Conservation (phyloP, 306 rosid genomes). For the Canavalia ensiformis region DNA sequence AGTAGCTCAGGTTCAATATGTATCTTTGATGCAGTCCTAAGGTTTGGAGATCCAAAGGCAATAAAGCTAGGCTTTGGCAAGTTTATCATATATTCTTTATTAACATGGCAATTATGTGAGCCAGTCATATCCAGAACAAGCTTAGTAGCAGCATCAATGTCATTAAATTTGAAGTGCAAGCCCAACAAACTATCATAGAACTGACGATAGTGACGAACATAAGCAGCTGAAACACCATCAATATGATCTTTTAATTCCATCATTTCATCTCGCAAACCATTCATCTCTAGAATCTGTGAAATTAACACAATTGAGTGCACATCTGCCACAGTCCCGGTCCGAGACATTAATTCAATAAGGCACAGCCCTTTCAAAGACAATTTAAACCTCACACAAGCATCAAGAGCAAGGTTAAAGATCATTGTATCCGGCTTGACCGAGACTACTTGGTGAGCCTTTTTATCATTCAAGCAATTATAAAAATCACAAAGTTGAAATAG, state of each 20-base stretch:
- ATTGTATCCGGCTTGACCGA: conserved; percentile 61
- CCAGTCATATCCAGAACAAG: conserved; percentile 73
- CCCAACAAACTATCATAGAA: conserved; percentile 86
- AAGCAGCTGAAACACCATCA: conserved; percentile 60
- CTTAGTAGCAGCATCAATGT: conserved; percentile 70
- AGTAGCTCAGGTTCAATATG: conserved; percentile 70
- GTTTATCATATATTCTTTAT: conserved; percentile 48
- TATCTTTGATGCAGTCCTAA: conserved; percentile 67
- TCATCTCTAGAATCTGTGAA: conserved; percentile 77
- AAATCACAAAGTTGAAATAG: conserved; percentile 67
- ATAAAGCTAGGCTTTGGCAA: conserved; percentile 59
- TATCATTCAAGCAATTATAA: conserved; percentile 52
- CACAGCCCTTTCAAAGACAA: conserved; percentile 69
- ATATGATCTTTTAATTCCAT: conserved; percentile 65
- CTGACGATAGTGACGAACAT: conserved; percentile 62
- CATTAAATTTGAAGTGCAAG: conserved; percentile 83
- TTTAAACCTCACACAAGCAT: conserved; percentile 81
- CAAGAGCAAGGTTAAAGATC: conserved; percentile 83
- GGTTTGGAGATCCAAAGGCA: conserved; percentile 76
- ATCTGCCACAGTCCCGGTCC: conserved; percentile 67
- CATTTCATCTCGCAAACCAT: conserved; percentile 81
- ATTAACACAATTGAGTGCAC: conserved; percentile 71
- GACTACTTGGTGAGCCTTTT: conserved; percentile 50
- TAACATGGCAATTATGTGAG: conserved; percentile 45
- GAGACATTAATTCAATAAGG: conserved; percentile 71